Conservation (phyloP, 1,139 yeast species). For the Debaryomyces sp. region DNA sequence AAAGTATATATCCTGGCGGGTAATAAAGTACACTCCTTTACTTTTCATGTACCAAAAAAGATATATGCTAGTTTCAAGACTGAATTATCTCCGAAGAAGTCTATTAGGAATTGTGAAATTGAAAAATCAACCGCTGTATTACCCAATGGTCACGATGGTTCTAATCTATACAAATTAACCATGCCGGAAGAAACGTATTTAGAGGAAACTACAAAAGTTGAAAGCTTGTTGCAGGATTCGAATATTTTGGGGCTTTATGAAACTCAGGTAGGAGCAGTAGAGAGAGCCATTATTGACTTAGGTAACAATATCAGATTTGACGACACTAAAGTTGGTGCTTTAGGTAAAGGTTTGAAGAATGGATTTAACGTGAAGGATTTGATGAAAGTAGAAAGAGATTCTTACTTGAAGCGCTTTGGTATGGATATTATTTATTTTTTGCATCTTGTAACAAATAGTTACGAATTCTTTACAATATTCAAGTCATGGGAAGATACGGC, state of each 20-base stretch:
- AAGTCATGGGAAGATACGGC: constrained; percentile 64
- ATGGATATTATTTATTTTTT: constrained; percentile 69
- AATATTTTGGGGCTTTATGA: constrained; percentile 77
- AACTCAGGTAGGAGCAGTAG: constrained; percentile 64
- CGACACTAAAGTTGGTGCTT: constrained; percentile 70
- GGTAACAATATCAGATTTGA: constrained; percentile 76
- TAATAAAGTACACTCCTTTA: constrained; percentile 72
- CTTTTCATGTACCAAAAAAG: constrained; percentile 73
- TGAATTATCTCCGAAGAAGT: constrained; percentile 44
- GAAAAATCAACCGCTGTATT: constrained; percentile 61
- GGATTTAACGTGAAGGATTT: constrained; percentile 77
- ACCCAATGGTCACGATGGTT: constrained; percentile 70
- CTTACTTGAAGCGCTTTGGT: constrained; percentile 55
- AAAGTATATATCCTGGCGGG: constrained; percentile 72
- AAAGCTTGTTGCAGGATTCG: constrained; percentile 66
- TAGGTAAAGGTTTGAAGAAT: constrained; percentile 83
- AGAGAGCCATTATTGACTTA: constrained; percentile 75
- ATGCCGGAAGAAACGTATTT: constrained; percentile 68
- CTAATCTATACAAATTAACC: constrained; percentile 59
- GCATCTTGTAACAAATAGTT: constrained; percentile 75
- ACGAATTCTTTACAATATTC: constrained; percentile 72
- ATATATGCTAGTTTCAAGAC: constrained; percentile 70
- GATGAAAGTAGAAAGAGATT: constrained; percentile 44
- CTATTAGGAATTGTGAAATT: constrained; percentile 56
- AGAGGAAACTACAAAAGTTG: constrained; percentile 59